A percentile compares a stretch with the other conserved stretches of the same genome.
phyloP scores from a whole-genome alignment of 805 yeast species.

The Saturnispora diversa region DNA sequence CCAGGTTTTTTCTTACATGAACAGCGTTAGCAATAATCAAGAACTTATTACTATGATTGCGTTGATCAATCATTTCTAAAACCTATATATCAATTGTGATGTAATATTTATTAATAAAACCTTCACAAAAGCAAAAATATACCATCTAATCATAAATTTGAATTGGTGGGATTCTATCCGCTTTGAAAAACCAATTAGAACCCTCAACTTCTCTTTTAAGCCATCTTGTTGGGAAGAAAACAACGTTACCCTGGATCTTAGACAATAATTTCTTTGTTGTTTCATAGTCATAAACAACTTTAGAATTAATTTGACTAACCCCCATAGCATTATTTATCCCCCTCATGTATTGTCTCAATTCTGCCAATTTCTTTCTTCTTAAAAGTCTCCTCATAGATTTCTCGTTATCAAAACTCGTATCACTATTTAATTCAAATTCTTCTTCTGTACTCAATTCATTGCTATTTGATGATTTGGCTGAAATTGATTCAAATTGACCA shows the following conservation, averaged over 20 bases:
- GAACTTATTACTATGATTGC: no score
- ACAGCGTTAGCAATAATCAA: no score
- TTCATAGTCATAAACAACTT: constrained; percentile 44
- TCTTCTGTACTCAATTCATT: neutral
- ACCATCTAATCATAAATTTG: constrained; percentile 69
- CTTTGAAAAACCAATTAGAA: constrained; percentile 91
- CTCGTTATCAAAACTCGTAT: neutral
- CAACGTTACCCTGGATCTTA: constrained; percentile 79
- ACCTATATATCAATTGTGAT: constrained; percentile 11
- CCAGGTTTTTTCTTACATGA: no score
- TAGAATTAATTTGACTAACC: constrained; percentile 7
- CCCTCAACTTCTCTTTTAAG: constrained; percentile 75
- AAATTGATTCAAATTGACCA: neutral
- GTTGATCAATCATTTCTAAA: no score
- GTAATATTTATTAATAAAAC: constrained; percentile 9
- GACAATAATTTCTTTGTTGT: constrained; percentile 68
- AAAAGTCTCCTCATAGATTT: constrained; percentile 14
- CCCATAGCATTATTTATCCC: constrained; percentile 12
- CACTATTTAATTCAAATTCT: constrained; percentile 2
- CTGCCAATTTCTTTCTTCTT: constrained; percentile 24
- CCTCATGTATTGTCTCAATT: constrained; percentile 24
- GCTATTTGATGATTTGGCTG: no score
- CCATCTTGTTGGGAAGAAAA: constrained; percentile 92
- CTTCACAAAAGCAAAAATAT: no score
- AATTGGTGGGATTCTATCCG: constrained; percentile 90